Percentiles rank a stretch among this genome's conserved stretches.
These are phyloP conservation scores for Salix brachista DNA, from an alignment of 345 rosid species.

Conservation along the genomic window DNA sequence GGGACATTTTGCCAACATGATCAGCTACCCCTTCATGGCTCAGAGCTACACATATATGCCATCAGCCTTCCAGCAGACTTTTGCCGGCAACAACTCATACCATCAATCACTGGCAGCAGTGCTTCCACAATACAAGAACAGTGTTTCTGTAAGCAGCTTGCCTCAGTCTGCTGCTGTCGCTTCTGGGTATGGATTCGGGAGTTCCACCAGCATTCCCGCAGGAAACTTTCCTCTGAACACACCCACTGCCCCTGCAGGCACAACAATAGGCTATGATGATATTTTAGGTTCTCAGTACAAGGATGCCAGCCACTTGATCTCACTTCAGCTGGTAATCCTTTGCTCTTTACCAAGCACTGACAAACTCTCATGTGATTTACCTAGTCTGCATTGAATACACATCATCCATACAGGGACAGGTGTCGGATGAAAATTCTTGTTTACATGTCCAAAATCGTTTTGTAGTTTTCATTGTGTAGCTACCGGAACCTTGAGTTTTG, in stretches of 20 bases:
- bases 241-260: constrained; percentile 55
- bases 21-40: constrained; percentile 79
- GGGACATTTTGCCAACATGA: constrained; percentile 84
- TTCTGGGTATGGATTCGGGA: constrained; percentile 85
- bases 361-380: background rate
- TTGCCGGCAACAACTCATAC: constrained; percentile 70
- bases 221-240: constrained; percentile 72
- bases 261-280: constrained; percentile 69
- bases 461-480: background rate
- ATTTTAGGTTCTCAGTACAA: constrained; percentile 78
- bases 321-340: constrained; percentile 66
- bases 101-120: constrained; percentile 83
- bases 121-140: constrained; percentile 88
- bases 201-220: constrained; percentile 57
- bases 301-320: constrained; percentile 64
- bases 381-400: background rate
- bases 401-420: background rate
- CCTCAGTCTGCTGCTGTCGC: constrained; percentile 84
- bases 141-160: constrained; percentile 66
- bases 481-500: background rate
- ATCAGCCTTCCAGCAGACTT: constrained; percentile 82
- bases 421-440: background rate
- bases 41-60: constrained; percentile 94
- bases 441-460: background rate
- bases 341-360: background rate